These are phyloP conservation scores for Pseudoperonospora humuli DNA, from an alignment of 352 stramenopile species.

Conservation along the genomic window DNA sequence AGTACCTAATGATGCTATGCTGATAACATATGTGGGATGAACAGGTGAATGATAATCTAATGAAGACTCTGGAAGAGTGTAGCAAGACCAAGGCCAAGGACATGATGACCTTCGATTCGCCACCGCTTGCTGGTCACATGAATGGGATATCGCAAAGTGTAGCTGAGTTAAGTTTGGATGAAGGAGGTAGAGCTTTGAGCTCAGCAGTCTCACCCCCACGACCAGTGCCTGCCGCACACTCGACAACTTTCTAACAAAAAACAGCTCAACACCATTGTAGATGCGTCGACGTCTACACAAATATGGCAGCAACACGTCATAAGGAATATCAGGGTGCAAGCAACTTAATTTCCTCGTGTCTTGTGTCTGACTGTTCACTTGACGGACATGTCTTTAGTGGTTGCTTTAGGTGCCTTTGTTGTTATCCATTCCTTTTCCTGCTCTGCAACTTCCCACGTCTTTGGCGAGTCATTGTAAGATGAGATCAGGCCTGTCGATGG, in stretches of 20 bases:
- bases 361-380: slow-evolving; percentile 21
- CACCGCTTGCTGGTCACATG: slow-evolving; percentile 24
- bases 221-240: slow-evolving; percentile 12
- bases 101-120: slow-evolving; percentile 61
- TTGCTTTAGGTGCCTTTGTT: too few relatives aligned
- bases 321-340: not conserved
- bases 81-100: slow-evolving; percentile 19
- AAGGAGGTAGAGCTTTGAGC: slow-evolving; percentile 8
- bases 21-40: slow-evolving; percentile 1
- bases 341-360: slow-evolving; percentile 3
- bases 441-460: too few relatives aligned
- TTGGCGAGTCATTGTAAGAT: slow-evolving; percentile 44
- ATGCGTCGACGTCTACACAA: not conserved
- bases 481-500: slow-evolving; percentile 46
- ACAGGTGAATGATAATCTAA: slow-evolving; percentile 78
- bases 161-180: slow-evolving; percentile 27
- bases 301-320: not conserved
- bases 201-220: slow-evolving; percentile 3
- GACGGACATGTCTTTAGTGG: slow-evolving; percentile 67
- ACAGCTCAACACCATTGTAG: slow-evolving; percentile 20
- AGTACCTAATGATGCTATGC: too few relatives aligned
- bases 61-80: slow-evolving; percentile 66
- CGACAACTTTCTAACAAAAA: slow-evolving; percentile 31
- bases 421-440: too few relatives aligned
- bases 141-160: slow-evolving; percentile 16